A percentile compares a stretch with the other conserved stretches of the same genome.
phyloP scores from a whole-genome alignment of 2,329 filamentous ascomycete genomes.

The Penicillium sp. region DNA sequence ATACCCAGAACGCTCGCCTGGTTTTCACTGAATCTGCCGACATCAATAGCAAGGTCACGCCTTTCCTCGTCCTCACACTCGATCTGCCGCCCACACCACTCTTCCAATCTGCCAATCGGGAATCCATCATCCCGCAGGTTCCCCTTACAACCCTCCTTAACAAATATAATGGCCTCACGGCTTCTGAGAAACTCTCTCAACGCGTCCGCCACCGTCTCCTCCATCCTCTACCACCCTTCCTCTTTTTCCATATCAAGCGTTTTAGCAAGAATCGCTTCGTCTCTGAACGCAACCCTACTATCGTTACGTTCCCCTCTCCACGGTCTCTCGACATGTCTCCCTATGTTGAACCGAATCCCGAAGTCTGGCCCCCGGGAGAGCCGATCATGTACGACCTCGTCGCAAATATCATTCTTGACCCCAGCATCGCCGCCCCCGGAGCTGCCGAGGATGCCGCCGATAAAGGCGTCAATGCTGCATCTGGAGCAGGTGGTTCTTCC shows the following conservation, averaged over 20 bases:
- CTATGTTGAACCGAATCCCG: conserved; percentile 86
- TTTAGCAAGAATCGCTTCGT: conserved; percentile 98
- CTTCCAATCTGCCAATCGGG: conserved; percentile 92
- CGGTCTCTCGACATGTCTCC: conserved; percentile 83
- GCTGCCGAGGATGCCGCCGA: conserved; percentile 45
- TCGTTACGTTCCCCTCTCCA: conserved; percentile 91
- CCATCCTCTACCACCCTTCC: conserved; percentile 87
- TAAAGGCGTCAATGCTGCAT: conserved; percentile 42
- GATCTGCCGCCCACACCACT: conserved; percentile 90
- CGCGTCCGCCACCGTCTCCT: conserved; percentile 86
- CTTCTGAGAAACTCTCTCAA: conserved; percentile 87
- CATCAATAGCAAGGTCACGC: conserved; percentile 75
- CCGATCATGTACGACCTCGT: conserved; percentile 95
- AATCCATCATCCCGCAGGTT: conserved; percentile 85
- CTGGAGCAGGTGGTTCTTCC: conserved; percentile 41
- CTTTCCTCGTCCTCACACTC: conserved; percentile 89
- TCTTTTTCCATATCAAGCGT: conserved; percentile 94
- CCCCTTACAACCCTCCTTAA: conserved; percentile 80
- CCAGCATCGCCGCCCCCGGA: conserved; percentile 69
- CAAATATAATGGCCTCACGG: conserved; percentile 88
- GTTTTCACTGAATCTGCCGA: conserved; percentile 89
- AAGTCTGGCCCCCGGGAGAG: conserved; percentile 70
- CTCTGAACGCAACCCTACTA: conserved; percentile 92
- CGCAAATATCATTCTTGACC: conserved; percentile 76
- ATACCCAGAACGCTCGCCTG: conserved; percentile 76